phyloP scores from a whole-genome alignment of 2,329 filamentous ascomycete genomes.

The Aspergillus latus region DNA sequence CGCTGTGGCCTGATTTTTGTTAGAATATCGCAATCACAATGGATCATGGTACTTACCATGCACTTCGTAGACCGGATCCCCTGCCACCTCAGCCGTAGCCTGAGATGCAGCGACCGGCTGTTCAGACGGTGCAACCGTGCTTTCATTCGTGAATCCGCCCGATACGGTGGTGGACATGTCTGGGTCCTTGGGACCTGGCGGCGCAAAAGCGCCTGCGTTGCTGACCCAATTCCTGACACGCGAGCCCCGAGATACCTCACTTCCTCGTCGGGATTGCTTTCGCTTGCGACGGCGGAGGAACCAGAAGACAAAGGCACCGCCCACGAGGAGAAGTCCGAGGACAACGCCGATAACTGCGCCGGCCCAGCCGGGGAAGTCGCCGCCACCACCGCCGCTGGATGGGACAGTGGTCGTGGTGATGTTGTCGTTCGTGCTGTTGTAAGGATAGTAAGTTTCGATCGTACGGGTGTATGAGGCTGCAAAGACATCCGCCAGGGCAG shows the following conservation, averaged over 20 bases:
- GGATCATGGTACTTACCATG: conserved; percentile 1
- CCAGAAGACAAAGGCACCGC: conserved; percentile 16
- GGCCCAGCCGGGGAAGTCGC: conserved; percentile 55
- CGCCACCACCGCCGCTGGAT: not conserved
- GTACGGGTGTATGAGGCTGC: conserved; percentile 7
- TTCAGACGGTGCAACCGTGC: not conserved
- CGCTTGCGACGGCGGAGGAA: conserved; percentile 20
- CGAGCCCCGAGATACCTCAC: not conserved
- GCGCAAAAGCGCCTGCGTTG: not conserved
- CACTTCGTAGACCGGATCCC: conserved; percentile 17
- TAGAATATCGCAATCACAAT: not conserved
- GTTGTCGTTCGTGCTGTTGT: conserved; percentile 44
- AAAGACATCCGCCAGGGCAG: conserved; percentile 11
- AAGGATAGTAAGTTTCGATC: conserved; percentile 18
- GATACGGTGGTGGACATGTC: conserved; percentile 8
- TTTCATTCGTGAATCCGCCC: not conserved
- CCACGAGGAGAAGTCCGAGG: conserved; percentile 22
- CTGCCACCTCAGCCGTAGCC: conserved; percentile 3
- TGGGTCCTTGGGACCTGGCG: not conserved
- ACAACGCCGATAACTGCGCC: conserved; percentile 51
- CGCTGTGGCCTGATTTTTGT: not conserved
- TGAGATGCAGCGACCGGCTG: not conserved
- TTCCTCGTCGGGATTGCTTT: not conserved
- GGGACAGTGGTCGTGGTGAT: not conserved
- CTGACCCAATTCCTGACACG: conserved; percentile 15